phyloP scores from a whole-genome alignment of 2,329 filamentous ascomycete species.

The Fusarium sp. region DNA sequence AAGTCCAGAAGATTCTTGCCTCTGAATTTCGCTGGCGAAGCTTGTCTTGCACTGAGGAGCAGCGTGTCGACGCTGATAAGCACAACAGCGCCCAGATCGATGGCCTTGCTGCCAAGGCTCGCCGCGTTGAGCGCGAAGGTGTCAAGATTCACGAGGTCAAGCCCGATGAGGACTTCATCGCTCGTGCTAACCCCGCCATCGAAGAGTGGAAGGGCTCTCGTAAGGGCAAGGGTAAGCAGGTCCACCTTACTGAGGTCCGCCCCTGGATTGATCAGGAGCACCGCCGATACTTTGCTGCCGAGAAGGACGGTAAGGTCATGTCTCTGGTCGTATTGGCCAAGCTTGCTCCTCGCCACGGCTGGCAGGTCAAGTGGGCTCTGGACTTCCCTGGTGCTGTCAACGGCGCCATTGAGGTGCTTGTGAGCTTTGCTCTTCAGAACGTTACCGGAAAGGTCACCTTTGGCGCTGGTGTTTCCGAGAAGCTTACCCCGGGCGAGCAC shows the following conservation, averaged over 20 bases:
- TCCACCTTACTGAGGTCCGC: conserved; percentile 89
- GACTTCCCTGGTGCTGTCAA: conserved; percentile 91
- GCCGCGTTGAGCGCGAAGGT: conserved; percentile 84
- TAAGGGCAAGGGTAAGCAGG: conserved; percentile 82
- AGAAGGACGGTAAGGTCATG: conserved; percentile 77
- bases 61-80: conserved; percentile 83
- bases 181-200: conserved; percentile 78
- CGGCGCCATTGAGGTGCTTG: conserved; percentile 86
- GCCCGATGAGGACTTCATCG: conserved; percentile 75
- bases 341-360: conserved; percentile 83
- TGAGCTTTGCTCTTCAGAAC: conserved; percentile 73
- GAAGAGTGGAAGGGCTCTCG: conserved; percentile 82
- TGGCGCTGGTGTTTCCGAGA: conserved; percentile 81
- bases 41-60: conserved; percentile 88
- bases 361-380: conserved; percentile 96
- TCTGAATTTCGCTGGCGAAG: conserved; percentile 87
- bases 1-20: conserved; percentile 83
- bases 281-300: conserved; percentile 86
- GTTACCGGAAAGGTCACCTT: conserved; percentile 78
- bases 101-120: conserved; percentile 76
- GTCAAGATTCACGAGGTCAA: conserved; percentile 82
- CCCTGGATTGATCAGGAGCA: conserved; percentile 89
- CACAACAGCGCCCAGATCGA: conserved; percentile 60
- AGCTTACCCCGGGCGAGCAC: conserved; percentile 83
- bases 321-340: conserved; percentile 87